A percentile compares a stretch with the other conserved stretches of the same genome.
Evolutionary conservation across 805 yeast species (phyloP).

Genomic region (Wickerhamiella domercqiae): DNA sequence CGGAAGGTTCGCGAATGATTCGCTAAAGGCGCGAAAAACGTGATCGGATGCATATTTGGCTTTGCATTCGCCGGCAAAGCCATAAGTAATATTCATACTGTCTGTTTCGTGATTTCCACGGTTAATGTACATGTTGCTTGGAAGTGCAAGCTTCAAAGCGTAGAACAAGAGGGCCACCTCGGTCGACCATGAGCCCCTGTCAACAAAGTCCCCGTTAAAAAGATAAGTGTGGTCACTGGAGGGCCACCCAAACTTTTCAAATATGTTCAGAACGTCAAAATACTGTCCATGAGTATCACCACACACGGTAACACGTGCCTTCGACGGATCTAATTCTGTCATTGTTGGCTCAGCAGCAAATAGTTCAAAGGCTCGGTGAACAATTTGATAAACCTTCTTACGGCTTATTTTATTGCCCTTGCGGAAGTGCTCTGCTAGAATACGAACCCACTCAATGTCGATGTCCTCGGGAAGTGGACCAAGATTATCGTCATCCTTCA

Average conservation of each 20-base stretch:
- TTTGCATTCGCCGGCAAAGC: conserved; percentile 92
- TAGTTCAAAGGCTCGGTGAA: conserved; percentile 52
- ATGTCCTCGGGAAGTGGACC: conserved; percentile 31
- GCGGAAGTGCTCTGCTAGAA: conserved; percentile 57
- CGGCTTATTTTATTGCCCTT: conserved; percentile 63
- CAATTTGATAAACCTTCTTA: conserved; percentile 66
- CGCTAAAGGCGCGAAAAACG: conserved; percentile 67
- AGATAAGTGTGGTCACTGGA: conserved; percentile 52
- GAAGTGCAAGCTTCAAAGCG: conserved; percentile 61
- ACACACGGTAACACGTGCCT: conserved; percentile 48
- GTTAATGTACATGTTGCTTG: conserved; percentile 55
- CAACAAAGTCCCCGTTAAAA: conserved; percentile 96
- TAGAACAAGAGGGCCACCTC: conserved; percentile 80
- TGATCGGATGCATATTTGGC: conserved; percentile 62
- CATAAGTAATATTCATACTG: conserved; percentile 93
- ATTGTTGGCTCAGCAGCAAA: conserved; percentile 55
- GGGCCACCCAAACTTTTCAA: conserved; percentile 60
- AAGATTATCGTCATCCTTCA: conserved; percentile 40
- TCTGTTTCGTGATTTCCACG: conserved; percentile 96
- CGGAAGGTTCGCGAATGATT: conserved; percentile 75
- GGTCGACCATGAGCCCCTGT: conserved; percentile 96
- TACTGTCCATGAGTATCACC: conserved; percentile 98
- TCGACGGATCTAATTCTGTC: conserved; percentile 39
- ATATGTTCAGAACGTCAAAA: conserved; percentile 73
- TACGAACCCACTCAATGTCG: conserved; percentile 38